These are phyloP conservation scores for Pharnaceum exiguum DNA, from an alignment of 148 eudicot species.

Conservation along the genomic window DNA sequence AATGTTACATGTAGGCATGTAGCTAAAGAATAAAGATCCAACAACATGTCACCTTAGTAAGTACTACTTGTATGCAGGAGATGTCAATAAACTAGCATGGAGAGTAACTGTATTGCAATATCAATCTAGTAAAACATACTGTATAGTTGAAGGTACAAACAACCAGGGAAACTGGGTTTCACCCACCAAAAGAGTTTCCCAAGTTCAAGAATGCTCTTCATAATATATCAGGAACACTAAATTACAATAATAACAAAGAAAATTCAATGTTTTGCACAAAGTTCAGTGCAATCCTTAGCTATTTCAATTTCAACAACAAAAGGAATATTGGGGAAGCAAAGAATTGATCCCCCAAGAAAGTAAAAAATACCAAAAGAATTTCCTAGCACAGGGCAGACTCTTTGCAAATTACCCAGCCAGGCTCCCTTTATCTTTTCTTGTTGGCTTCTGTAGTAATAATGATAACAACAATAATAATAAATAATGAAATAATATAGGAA, in stretches of 20 bases:
- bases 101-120: too few relatives aligned
- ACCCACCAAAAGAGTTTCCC: too few relatives aligned
- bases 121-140: too few relatives aligned
- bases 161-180: too few relatives aligned
- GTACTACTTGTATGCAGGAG: too few relatives aligned
- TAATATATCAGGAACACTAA: not conserved
- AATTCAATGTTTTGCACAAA: constrained; percentile 11
- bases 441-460: constrained; percentile 18
- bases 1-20: too few relatives aligned
- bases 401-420: constrained; percentile 39
- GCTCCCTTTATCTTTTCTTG: constrained; percentile 21
- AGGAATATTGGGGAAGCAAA: constrained; percentile 3
- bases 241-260: constrained; percentile 4
- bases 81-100: too few relatives aligned
- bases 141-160: too few relatives aligned
- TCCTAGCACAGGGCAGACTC: constrained; percentile 28
- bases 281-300: constrained; percentile 1
- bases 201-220: too few relatives aligned
- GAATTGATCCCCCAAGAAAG: constrained; percentile 3
- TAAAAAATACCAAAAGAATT: constrained; percentile 26
- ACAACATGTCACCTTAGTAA: too few relatives aligned
- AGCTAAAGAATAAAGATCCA: too few relatives aligned
- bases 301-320: constrained; percentile 20
- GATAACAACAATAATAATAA: constrained; percentile 17
- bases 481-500: constrained; percentile 25